Base-by-base conservation (phyloP, 331 rosid genomes). In the Erythrophleum ivorense region DNA sequence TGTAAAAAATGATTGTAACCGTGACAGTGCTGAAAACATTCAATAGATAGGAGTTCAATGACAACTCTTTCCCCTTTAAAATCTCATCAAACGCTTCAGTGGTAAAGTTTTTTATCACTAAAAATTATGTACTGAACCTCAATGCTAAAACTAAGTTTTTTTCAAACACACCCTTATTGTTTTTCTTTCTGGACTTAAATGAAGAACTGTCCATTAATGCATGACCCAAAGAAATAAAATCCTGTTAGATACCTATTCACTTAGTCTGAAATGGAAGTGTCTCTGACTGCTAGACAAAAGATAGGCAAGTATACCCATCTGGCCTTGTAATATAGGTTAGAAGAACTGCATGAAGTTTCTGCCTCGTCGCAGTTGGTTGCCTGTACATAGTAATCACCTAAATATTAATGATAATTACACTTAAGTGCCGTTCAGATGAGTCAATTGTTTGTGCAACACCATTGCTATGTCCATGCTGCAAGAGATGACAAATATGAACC, bases 171-270 rank as follows among this genome's bases (percentile, higher is more conserved):
- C 48, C 48, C 48, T 43, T 43, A 7, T 6, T 43, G 7, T 43
- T 43, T 43, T 43, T 43, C 48, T 43, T 43, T 43, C 48, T 43
- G 48, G 29, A 43, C 48, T 43, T 43, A 43, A 43, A 43, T 43
- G 48, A 43, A 43, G 48, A 43, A 71, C 71, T 55, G 57, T 36
- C 55, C 64, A n/a, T 24, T 9, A 33, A 55, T 24, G 50, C 19
- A 74, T 48, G 71, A 66, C 65, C 46, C 63, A 75, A 59, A 67
- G 40, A 74, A 68, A 76, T 19, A 69, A 84, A n/a, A 45, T 75
- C 53, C n/a, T 48, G 40, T 55, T 45, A 13, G 69, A 59, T 52
- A 75, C 60, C 55, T 24, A 73, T 75, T 24, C 12, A 12, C 77
- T 43, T 45, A 57, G 38, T 55, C 74, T 68, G 65, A 43, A 36